phyloP scores from a whole-genome alignment of 2,329 filamentous ascomycete species.

The Arthroderma sp. region DNA sequence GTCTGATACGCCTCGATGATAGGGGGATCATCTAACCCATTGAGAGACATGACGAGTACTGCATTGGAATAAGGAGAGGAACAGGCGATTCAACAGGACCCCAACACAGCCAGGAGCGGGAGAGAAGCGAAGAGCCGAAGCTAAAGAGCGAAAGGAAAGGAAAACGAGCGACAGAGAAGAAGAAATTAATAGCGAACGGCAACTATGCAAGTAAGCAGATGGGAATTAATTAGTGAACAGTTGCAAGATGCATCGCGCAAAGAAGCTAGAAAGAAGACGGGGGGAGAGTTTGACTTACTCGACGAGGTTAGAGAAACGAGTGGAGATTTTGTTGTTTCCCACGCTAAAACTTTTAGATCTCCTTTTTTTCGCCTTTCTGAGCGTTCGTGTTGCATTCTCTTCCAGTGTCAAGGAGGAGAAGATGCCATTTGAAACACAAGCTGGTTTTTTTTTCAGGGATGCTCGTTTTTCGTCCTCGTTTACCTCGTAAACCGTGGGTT shows the following conservation, averaged over 20 bases:
- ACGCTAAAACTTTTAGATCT: too few relatives aligned
- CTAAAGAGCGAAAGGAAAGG: not conserved
- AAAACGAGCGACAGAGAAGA: not conserved
- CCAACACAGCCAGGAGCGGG: not conserved
- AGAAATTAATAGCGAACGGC: not conserved
- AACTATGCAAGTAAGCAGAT: too few relatives aligned
- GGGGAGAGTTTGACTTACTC: not conserved
- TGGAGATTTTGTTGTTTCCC: too few relatives aligned
- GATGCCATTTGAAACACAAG: too few relatives aligned
- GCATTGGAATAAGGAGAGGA: constrained; percentile 10
- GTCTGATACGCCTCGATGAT: constrained; percentile 76
- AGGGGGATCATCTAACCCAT: constrained; percentile 72
- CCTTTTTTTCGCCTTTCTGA: too few relatives aligned
- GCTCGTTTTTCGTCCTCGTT: too few relatives aligned
- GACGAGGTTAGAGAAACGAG: too few relatives aligned
- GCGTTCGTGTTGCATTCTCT: too few relatives aligned
- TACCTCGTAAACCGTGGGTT: too few relatives aligned
- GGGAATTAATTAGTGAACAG: too few relatives aligned
- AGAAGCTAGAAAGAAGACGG: not conserved
- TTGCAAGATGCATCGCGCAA: constrained; percentile 1
- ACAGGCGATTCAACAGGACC: not conserved
- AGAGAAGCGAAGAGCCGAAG: not conserved
- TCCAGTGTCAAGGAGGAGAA: too few relatives aligned
- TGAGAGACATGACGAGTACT: constrained; percentile 63
- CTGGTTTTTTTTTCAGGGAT: too few relatives aligned